Base-by-base conservation (phyloP, 306 rosid genomes). In the Prunus kanzakura region DNA sequence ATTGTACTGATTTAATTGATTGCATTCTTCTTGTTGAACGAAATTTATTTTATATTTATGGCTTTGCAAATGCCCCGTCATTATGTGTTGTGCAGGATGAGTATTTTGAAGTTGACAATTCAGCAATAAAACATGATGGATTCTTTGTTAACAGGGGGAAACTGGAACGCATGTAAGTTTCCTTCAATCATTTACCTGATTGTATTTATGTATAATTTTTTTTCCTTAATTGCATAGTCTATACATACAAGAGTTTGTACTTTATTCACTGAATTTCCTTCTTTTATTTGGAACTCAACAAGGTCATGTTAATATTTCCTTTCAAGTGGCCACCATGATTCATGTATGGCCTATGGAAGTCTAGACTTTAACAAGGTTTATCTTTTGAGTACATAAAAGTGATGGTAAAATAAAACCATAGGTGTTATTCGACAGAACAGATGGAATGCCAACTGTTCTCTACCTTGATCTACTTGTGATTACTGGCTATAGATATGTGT, bases 81-180 rank as follows among this genome's bases (percentile, higher is more conserved):
- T 46, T 68, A 63, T 77, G 58, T 76, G 61, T 76, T 82, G 43
- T 84, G 93, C 97, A 95, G 97, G 99, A 95, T 83, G 99, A 95
- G 69, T 95, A 95, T 81, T 95, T 95, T 78, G 89, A 95, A 85
- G 99, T 95, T 82, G 99, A 95, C 81, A 83, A 92, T 82, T 92
- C 97, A 45, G 88, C 92, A 67, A 90, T 92, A 84, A 95, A 91
- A 81, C 99, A 95, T 83, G 93, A 86, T 46, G 99, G 99, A 0
- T 95, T 95, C 89, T 95, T 95, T 78, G 97, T 95, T 78, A 95
- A 95, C 78, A 84, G 93, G 87, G 99, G 99, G 27, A 87, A 80
- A 75, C 81, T 95, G 88, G 99, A 95, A 81, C 97, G 93, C 81
- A 77, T 73, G 99, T 95, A 84, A 83, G 98, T 90, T 85, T 81